Base-by-base conservation (phyloP, 148 eudicot species). In the Persicaria maculosa region DNA sequence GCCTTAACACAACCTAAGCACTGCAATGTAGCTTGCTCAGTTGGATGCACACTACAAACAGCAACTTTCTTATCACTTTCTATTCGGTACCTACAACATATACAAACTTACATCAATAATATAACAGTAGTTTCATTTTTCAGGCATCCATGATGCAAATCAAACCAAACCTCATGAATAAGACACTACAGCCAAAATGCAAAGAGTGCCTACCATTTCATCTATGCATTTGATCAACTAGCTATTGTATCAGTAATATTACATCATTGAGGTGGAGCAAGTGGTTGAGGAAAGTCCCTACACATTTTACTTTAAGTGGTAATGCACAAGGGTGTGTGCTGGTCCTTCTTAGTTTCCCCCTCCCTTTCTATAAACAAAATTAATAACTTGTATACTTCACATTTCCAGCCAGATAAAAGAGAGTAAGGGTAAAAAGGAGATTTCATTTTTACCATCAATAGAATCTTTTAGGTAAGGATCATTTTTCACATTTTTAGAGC, bases 1-100 rank as follows among this genome's bases (percentile, higher is more conserved):
- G 95, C 97, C 86, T 96, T 96, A 5, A 92, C 80, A 76, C 99
- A 96, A 65, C 97, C 99, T 79, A 90, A 61, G 82, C 99, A 96
- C 84, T 96, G 99, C 69, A 96, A 75, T 45, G 97, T 96, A 73
- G 99, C 99, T 80, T 84, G 95, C 80, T 92, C 99, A n/a, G 97
- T 86, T 50, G 99, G 99, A 86, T 96, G 99, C 65, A 96, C 83
- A 76, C 99, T 96, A 77, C 99, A 96, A 50, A 92, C 87, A 9
- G 93, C 85, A 80, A 90, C 94, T 79, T 95, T 92, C 67, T 67
- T 85, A 84, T 96, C 97, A 88, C 95, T 96, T 85, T 96, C 97
- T 65, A 96, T 79, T 48, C 99, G 97, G 54, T 89, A 90, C 99
- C 99, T 96, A 86, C 79, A 82, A 71, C 58, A 67, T 74, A 76